Evolutionary conservation across 2,329 filamentous ascomycete genomes (phyloP).

Genomic region (Neonectria ditissima): DNA sequence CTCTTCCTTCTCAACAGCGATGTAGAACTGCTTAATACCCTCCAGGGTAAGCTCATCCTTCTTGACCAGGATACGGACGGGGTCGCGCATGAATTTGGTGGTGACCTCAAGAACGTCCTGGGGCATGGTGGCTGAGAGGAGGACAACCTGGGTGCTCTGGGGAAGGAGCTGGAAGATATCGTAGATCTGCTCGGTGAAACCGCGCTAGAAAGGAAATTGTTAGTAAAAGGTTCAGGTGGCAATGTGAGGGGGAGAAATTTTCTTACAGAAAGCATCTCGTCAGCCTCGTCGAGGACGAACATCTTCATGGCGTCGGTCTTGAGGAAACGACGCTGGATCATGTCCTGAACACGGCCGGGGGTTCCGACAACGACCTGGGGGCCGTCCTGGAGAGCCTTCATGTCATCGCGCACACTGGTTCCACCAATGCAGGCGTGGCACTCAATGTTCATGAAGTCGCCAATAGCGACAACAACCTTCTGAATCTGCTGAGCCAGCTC

Average conservation of each 20-base stretch:
- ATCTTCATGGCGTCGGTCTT: conserved; percentile 99
- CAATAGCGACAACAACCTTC: conserved; percentile 98
- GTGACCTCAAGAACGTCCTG: conserved; percentile 99
- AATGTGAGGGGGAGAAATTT: neutral
- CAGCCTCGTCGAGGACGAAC: conserved; percentile 99
- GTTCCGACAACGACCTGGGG: conserved; percentile 98
- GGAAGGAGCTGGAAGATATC: conserved; percentile 99
- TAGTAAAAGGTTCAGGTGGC: conserved; percentile 42
- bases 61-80: conserved; percentile 99
- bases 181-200: conserved; percentile 99
- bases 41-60: conserved; percentile 99
- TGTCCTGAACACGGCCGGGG: conserved; percentile 97
- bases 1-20: conserved; percentile 99
- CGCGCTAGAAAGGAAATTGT: conserved; percentile 69
- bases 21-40: conserved; percentile 99
- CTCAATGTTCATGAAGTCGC: conserved; percentile 99
- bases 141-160: conserved; percentile 97
- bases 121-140: conserved; percentile 98
- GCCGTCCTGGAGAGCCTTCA: conserved; percentile 96
- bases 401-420: conserved; percentile 97
- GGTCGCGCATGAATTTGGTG: conserved; percentile 99
- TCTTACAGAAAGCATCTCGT: conserved; percentile 95
- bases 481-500: conserved; percentile 99
- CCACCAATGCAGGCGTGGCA: conserved; percentile 99
- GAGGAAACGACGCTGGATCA: conserved; percentile 98